Evolutionary conservation across 345 rosid genomes (phyloP).

Genomic region (Gynandropsis gynandra): DNA sequence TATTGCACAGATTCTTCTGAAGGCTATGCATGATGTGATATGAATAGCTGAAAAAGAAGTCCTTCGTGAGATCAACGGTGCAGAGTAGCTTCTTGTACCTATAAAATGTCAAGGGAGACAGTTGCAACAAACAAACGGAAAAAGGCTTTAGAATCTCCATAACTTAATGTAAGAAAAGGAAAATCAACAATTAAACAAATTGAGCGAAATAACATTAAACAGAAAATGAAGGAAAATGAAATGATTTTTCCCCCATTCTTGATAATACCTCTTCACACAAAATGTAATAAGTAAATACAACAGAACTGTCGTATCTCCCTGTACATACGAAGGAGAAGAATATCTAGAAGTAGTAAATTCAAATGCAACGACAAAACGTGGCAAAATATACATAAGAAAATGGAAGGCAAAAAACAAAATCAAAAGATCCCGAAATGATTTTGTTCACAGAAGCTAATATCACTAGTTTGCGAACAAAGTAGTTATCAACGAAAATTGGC

Average conservation of each 20-base stretch:
- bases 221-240: constrained; percentile 23
- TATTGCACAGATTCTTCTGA: constrained; percentile 58
- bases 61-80: constrained; percentile 87
- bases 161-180: constrained; percentile 15
- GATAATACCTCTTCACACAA: constrained; percentile 62
- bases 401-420: constrained; percentile 16
- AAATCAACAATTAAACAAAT: constrained; percentile 20
- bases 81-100: constrained; percentile 98
- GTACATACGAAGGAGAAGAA: constrained; percentile 53
- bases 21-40: constrained; percentile 77
- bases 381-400: constrained; percentile 23
- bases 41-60: constrained; percentile 97
- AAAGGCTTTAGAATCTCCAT: constrained; percentile 28
- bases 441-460: constrained; percentile 14
- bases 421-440: constrained; percentile 22
- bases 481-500: no score
- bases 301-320: constrained; percentile 56
- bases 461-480: no score
- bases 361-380: constrained; percentile 34
- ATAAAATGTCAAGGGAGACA: constrained; percentile 30
- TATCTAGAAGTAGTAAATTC: constrained; percentile 39
- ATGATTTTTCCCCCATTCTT: constrained; percentile 41
- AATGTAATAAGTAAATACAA: constrained; percentile 46
- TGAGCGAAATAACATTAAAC: constrained; percentile 18
- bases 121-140: constrained; percentile 22